Base-by-base conservation (phyloP, 768 basidiomycete genomes). In the Kwoniella bestiolae region DNA sequence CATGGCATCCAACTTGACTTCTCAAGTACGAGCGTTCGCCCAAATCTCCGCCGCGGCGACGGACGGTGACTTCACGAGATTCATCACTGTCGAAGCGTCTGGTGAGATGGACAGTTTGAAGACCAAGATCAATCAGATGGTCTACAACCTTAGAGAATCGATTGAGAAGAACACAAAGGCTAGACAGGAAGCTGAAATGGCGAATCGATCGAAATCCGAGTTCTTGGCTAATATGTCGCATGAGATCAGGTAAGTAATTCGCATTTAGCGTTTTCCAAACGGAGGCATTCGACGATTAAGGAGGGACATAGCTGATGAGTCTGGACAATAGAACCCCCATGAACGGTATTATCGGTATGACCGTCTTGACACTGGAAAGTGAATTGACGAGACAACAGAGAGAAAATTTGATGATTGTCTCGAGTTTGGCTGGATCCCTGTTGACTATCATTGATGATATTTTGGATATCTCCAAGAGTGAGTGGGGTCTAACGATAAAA, bases 341-440 rank as follows among this genome's bases (percentile, higher is more conserved):
- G 95, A 99, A 98, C 78, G 95, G 96, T 77, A 99, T 99, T 81
- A 98, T 99, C 71, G 95, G 95, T n/a, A 94, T 99, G 94, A 99
- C 95, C 26, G 94, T 95, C 81, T 83, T 99, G 63, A 97, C 96
- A 9, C 87, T 99, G 23, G 96, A 99, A 77, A 93, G 91, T 47
- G 96, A 99, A 79, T 82, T 99, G 71, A 96, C 94, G 66, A 83
- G 95, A 69, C 91, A 91, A 41, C 96, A 98, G 81, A 84, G 95
- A 66, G 96, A 98, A 84, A 96, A 94, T 80, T 83, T 99, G 79
- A 85, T 96, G 73, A 88, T 98, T 35, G 96, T 99, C 7, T 94
- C 97, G 79, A 93, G 90, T 67, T 84, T 99, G 79, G 96, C 96
- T 0, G 87, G 92, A 63, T 94, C 91, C 11, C 84, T 99, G 65